Base-by-base conservation (phyloP, 805 yeast genomes). In the Suhomyces sp. region DNA sequence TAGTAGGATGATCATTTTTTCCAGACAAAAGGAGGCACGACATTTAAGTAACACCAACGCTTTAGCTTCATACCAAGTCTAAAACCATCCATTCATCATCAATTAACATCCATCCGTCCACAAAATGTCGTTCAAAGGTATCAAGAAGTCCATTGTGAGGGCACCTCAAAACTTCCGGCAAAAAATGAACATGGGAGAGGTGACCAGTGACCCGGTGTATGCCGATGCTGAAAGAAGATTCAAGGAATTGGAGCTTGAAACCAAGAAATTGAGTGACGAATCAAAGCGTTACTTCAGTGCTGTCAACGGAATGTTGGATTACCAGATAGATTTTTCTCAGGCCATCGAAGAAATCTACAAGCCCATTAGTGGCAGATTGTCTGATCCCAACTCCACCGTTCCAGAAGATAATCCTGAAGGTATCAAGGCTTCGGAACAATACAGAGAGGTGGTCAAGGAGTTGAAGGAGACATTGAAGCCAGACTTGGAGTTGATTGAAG, bases 351-450 rank as follows among this genome's bases (percentile, higher is more conserved):
- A 90, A 56, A 84, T 93, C 41, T 93, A 88, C 68, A 88, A 91
- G 63, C 98, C 98, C 1, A 93, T 93, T 42, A 81, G 93, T 37
- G 98, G 98, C 27, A 80, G 88, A 43, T 70, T 85, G 56, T 80
- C 93, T 11, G 98, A 93, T 58, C 96, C 97, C 6, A 85, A 81
- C 54, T 77, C 93, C 6, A 62, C 87, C 2, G 75, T 79, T 30
- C 90, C 90, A 0, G 98, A 93, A 57, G 97, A 95, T 48, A 90
- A 90, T 54, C 97, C 97, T 3, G 95, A 93, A 35, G 98, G 98
- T 49, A 88, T 93, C 47, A 81, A 84, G 53, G 98, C 98, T 1
- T 79, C 95, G 51, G 95, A 85, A 54, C 95, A 84, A 57, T 93
- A 90, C 63, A 73, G 95, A 39, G 95, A 76, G 27, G 83, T 88